Base-by-base conservation (phyloP, 1,139 yeast genomes). In the Debaryomycetaceae sp. region DNA sequence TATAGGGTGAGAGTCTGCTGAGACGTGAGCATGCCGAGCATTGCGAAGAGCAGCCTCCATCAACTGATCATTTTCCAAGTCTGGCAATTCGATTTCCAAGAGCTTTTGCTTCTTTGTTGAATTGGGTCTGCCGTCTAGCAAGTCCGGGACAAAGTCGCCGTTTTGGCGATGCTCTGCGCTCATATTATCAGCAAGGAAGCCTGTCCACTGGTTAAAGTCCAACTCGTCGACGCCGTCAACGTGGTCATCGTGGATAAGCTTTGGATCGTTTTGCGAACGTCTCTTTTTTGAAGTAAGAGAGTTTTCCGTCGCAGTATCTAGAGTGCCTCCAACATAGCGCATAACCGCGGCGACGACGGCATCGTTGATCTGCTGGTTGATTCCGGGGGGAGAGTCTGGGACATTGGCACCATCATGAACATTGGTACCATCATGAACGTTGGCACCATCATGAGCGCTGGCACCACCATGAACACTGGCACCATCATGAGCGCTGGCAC, bases 311-410 rank as follows among this genome's bases (percentile, higher is more conserved):
- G 29, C 27, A 14, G 36, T 18, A 20, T 64, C 70, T 28, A 73
- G 51, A 2, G 74, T 66, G 4, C 75, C 77, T 12, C 80, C 81
- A 7, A 78, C 87, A 39, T 71, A 70, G 33, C 72, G 66, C 73
- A 78, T 63, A 22, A 78, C 83, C 0, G 85, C 87, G n/a, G 80
- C 86, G 41, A 73, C 80, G 5, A 73, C 80, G 4, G 75, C 73
- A 39, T 67, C 73, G 32, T 61, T 62, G 19, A 62, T 47, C 41
- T 61, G 68, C 31, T 62, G 66, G 36, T 56, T 55, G 4, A 55
- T 57, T 15, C 48, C 47, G 31, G 7, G 18, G 5, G 12, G 26
- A 13, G n/a, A 11, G 28, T 23, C 23, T 23, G 13, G 19, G 12
- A 23, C 26, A 13, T 19, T 23, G 14, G 25, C 16, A 14, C 23